A percentile compares a stretch with the other conserved stretches of the same genome.
Evolutionary conservation across 495 filamentous ascomycete genomes (phyloP).

Genomic region (Neurospora pannonica): DNA sequence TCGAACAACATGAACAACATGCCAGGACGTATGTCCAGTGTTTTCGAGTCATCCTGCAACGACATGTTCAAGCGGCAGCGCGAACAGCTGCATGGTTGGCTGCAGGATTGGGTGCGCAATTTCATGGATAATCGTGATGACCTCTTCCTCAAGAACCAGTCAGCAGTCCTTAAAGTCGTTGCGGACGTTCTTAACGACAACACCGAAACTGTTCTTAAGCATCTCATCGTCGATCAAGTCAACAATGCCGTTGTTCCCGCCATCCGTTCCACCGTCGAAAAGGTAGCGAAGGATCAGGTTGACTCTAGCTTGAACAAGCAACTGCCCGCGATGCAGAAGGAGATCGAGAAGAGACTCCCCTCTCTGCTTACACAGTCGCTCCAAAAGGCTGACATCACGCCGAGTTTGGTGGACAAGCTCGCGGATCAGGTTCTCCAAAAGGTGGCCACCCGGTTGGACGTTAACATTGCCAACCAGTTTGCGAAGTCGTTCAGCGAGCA

Average conservation of each 20-base stretch:
- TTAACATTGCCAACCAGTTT: conserved; percentile 39
- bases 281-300: conserved; percentile 36
- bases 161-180: conserved; percentile 65
- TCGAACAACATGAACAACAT: conserved; percentile 36
- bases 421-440: conserved; percentile 60
- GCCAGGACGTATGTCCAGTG: conserved; percentile 30
- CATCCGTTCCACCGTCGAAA: conserved; percentile 35
- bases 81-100: conserved; percentile 24
- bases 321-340: conserved; percentile 48
- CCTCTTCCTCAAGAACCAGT: conserved; percentile 29
- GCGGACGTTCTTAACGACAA: conserved; percentile 84
- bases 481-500: conserved; percentile 50
- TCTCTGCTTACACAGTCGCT: conserved; percentile 43
- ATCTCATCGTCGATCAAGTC: conserved; percentile 60
- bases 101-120: conserved; percentile 27
- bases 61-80: conserved; percentile 33
- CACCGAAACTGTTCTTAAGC: conserved; percentile 67
- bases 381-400: conserved; percentile 51
- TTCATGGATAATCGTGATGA: conserved; percentile 22
- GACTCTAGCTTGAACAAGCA: conserved; percentile 35
- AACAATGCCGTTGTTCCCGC: conserved; percentile 52
- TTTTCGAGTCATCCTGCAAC: conserved; percentile 19
- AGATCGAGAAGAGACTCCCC: conserved; percentile 43
- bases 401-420: conserved; percentile 44
- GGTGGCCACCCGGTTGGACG: conserved; percentile 57